Percentiles rank a stretch among this genome's conserved stretches.
phyloP scores from a whole-genome alignment of 345 rosid species.

The Gossypium sturtianum region DNA sequence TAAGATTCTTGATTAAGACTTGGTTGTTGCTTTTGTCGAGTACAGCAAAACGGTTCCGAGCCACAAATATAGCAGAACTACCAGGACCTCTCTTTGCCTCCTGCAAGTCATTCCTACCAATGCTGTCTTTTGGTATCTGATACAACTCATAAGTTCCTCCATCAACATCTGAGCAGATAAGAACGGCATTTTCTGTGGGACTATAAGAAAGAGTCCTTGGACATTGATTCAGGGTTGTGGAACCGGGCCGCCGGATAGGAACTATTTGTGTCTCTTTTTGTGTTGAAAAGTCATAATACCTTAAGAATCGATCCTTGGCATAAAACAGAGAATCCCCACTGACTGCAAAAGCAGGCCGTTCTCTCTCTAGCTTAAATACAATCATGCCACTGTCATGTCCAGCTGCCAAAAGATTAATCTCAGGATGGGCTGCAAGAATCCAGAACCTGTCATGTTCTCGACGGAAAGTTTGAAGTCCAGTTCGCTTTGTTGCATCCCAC shows the following conservation, averaged over 20 bases:
- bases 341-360: slow-evolving; percentile 86
- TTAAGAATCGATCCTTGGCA: slow-evolving; percentile 73
- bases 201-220: slow-evolving; percentile 90
- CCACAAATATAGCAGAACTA: slow-evolving; percentile 75
- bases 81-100: slow-evolving; percentile 89
- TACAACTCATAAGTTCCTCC: slow-evolving; percentile 93
- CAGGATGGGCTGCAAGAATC: slow-evolving; percentile 94
- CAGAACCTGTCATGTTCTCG: slow-evolving; percentile 96
- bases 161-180: slow-evolving; percentile 84
- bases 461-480: slow-evolving; percentile 89
- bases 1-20: slow-evolving; percentile 68
- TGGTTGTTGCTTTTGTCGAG: slow-evolving; percentile 87
- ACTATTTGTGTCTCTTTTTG: slow-evolving; percentile 70
- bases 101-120: slow-evolving; percentile 67
- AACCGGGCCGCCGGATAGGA: slow-evolving; percentile 82
- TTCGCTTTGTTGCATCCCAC: slow-evolving; percentile 93
- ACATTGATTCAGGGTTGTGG: slow-evolving; percentile 70
- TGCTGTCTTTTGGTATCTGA: slow-evolving; percentile 68
- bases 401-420: slow-evolving; percentile 91
- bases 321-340: slow-evolving; percentile 75
- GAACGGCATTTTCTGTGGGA: slow-evolving; percentile 84
- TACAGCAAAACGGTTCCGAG: slow-evolving; percentile 83
- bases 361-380: slow-evolving; percentile 96
- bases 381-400: slow-evolving; percentile 99
- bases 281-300: slow-evolving; percentile 69